Percentiles rank a stretch among this genome's conserved stretches.
phyloP scores from a whole-genome alignment of 2,329 filamentous ascomycete genomes.

The Rhinocladiella similis region DNA sequence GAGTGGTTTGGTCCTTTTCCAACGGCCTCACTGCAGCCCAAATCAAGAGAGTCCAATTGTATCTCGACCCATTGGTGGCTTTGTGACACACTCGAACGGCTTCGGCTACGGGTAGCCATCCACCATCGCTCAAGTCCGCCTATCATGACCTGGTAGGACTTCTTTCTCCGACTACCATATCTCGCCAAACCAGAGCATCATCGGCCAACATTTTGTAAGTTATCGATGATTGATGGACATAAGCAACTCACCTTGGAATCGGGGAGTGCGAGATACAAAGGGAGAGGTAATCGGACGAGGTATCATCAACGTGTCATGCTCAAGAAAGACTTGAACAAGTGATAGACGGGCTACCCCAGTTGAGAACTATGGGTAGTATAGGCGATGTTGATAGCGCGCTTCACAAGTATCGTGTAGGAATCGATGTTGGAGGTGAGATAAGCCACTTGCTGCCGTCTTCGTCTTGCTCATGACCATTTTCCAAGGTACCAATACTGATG shows the following conservation, averaged over 20 bases:
- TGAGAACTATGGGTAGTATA: conserved; percentile 15
- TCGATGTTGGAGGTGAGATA: conserved; percentile 19
- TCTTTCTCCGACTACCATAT: too few relatives aligned
- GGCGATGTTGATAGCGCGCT: conserved; percentile 1
- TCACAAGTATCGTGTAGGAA: conserved; percentile 14
- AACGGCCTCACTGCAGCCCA: not conserved
- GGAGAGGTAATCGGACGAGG: not conserved
- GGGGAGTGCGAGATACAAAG: not conserved
- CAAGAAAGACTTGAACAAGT: too few relatives aligned
- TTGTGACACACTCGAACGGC: too few relatives aligned
- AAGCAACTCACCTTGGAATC: not conserved
- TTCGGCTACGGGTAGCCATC: too few relatives aligned
- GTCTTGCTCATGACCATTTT: not conserved
- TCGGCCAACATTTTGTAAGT: too few relatives aligned
- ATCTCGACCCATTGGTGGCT: too few relatives aligned
- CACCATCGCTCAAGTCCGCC: too few relatives aligned
- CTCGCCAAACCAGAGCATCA: too few relatives aligned
- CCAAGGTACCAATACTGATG: conserved; percentile 21
- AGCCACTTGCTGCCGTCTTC: not conserved
- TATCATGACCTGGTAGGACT: too few relatives aligned
- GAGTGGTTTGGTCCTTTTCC: not conserved
- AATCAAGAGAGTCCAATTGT: too few relatives aligned
- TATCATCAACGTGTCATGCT: too few relatives aligned
- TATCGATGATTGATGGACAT: not conserved
- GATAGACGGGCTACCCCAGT: not conserved